Conservation (phyloP, 163 green algal species). For the Volvox carteri region DNA sequence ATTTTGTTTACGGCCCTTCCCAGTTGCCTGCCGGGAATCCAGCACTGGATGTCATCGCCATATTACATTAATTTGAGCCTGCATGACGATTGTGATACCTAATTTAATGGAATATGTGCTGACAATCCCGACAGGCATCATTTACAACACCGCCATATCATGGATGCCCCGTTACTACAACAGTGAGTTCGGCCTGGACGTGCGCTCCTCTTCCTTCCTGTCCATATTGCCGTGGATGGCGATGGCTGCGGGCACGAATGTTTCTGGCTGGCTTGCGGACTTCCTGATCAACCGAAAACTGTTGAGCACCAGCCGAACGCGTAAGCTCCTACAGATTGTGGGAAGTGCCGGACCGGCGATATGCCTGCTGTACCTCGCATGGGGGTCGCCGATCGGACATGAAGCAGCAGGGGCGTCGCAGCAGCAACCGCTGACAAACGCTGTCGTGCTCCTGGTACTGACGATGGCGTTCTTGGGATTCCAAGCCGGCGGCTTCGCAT, state of each 20-base stretch:
- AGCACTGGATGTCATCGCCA: too few species aligned
- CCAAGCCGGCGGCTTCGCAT: conserved; percentile 60
- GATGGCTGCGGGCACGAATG: conserved; percentile 62
- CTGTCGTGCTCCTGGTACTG: conserved; percentile 45
- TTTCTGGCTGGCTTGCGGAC: conserved; percentile 62
- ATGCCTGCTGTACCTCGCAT: conserved; percentile 52
- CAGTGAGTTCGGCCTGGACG: conserved; percentile 53
- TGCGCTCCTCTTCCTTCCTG: conserved; percentile 54
- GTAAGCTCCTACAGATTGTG: conserved; percentile 52
- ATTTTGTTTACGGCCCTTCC: too few species aligned
- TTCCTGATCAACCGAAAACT: conserved; percentile 61
- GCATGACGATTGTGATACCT: too few species aligned
- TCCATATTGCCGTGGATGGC: conserved; percentile 61
- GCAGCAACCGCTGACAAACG: neutral
- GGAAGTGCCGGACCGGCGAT: conserved; percentile 45
- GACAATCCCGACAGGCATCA: conserved; percentile 54
- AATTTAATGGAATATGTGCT: too few species aligned
- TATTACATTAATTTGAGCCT: too few species aligned
- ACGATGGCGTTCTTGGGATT: conserved; percentile 54
- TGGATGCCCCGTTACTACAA: conserved; percentile 67
- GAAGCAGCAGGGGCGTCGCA: neutral
- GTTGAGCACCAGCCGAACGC: conserved; percentile 35
- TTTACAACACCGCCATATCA: conserved; percentile 60
- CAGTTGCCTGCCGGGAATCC: too few species aligned
- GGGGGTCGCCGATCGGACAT: neutral